A percentile compares a stretch with the other conserved stretches of the same genome.
These are phyloP conservation scores for Xylaria sp. DNA, from an alignment of 495 filamentous ascomycete species.

Conservation along the genomic window DNA sequence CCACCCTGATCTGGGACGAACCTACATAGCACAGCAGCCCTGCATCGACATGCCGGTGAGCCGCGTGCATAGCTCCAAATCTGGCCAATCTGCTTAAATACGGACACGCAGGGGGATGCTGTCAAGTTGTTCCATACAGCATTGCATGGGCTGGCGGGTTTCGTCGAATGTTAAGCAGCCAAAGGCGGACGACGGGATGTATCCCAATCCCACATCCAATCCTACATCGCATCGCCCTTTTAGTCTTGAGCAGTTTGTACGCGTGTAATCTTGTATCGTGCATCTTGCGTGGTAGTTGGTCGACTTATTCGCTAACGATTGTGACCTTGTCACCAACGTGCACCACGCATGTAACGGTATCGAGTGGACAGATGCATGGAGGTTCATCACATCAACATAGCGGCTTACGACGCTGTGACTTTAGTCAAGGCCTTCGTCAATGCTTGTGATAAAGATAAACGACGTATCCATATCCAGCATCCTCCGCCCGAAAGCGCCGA, in stretches of 20 bases:
- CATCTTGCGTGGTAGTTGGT: conserved; percentile 1
- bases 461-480: conserved; percentile 3
- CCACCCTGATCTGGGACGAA: conserved; percentile 11
- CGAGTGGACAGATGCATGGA: neutral
- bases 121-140: conserved; percentile 10
- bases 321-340: conserved; percentile 17
- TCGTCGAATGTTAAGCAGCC: neutral
- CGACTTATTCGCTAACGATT: conserved; percentile 12
- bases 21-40: conserved; percentile 8
- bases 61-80: conserved; percentile 8
- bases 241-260: neutral
- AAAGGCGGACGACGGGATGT: conserved; percentile 4
- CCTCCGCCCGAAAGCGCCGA: neutral
- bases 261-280: conserved; percentile 13
- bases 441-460: neutral
- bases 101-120: conserved; percentile 12
- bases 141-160: neutral
- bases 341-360: conserved; percentile 17
- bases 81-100: neutral
- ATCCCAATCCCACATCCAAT: conserved; percentile 9
- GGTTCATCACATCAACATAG: conserved; percentile 23
- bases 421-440: neutral
- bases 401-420: conserved; percentile 6
- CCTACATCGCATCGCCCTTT: conserved; percentile 1
- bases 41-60: conserved; percentile 20